Evolutionary conservation across 2,329 filamentous ascomycete species (phyloP).

Genomic region (Xylaria sp.): DNA sequence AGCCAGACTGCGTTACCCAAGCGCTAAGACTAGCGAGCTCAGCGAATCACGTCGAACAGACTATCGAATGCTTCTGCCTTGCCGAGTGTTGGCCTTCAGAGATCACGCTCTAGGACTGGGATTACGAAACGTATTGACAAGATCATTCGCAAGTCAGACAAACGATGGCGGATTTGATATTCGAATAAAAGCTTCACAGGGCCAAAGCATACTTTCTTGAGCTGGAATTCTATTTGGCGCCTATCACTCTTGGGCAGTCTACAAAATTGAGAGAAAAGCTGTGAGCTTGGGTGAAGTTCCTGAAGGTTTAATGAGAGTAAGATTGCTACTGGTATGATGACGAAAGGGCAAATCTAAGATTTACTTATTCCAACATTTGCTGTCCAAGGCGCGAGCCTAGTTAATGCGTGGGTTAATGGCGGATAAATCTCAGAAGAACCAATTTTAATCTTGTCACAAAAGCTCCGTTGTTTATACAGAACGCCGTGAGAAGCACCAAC

Average conservation of each 20-base stretch:
- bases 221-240: neutral
- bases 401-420: neutral
- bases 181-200: neutral
- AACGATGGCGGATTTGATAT: neutral
- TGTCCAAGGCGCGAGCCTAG: neutral
- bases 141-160: neutral
- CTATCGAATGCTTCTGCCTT: constrained; percentile 31
- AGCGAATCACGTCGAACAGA: constrained; percentile 13
- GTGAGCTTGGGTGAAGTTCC: neutral
- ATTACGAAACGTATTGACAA: neutral
- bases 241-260: neutral
- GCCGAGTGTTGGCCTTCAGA: constrained; percentile 34
- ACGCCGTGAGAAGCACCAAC: neutral
- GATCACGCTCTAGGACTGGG: neutral
- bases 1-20: constrained; percentile 33
- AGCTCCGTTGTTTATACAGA: neutral
- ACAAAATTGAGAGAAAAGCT: neutral
- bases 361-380: neutral
- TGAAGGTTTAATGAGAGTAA: neutral
- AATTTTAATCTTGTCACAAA: neutral
- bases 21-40: constrained; percentile 23
- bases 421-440: too few species aligned
- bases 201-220: neutral
- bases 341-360: neutral
- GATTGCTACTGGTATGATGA: neutral